phyloP scores from a whole-genome alignment of 495 filamentous ascomycete genomes.

The Viridothelium virens region DNA sequence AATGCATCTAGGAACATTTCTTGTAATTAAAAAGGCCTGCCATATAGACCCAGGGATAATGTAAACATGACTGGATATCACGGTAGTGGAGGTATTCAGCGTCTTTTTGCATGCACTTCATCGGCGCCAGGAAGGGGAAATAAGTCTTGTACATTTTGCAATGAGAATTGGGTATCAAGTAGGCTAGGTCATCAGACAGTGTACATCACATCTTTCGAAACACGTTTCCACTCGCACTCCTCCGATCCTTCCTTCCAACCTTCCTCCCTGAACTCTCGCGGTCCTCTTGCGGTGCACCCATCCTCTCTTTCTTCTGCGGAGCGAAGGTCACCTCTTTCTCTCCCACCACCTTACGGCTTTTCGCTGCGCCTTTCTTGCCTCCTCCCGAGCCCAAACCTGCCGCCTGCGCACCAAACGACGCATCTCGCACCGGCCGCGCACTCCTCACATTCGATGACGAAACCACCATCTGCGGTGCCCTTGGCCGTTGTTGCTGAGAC shows the following conservation, averaged over 20 bases:
- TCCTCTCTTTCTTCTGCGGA: conserved; percentile 52
- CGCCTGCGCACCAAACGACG: conserved; percentile 64
- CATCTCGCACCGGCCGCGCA: conserved; percentile 39
- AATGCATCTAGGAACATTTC: not conserved
- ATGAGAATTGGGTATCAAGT: not conserved
- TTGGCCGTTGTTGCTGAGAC: conserved; percentile 12
- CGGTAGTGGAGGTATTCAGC: too few relatives aligned
- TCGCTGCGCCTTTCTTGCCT: conserved; percentile 39
- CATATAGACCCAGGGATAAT: too few relatives aligned
- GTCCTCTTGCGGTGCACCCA: conserved; percentile 17
- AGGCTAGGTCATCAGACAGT: not conserved
- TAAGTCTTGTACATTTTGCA: not conserved
- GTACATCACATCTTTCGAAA: conserved; percentile 51
- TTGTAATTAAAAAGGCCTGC: not conserved
- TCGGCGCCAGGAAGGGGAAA: not conserved
- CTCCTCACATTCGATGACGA: conserved; percentile 41
- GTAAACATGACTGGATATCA: too few relatives aligned
- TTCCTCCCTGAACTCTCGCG: conserved; percentile 35
- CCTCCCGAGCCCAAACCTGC: conserved; percentile 34
- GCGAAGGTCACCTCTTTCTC: conserved; percentile 83
- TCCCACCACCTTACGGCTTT: conserved; percentile 56
- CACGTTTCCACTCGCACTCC: conserved; percentile 67
- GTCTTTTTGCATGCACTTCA: not conserved
- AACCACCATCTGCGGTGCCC: conserved; percentile 47
- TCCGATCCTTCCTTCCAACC: conserved; percentile 46